Evolutionary conservation across 208 protist species (phyloP).

Genomic region (Trypanosoma rangeli): DNA sequence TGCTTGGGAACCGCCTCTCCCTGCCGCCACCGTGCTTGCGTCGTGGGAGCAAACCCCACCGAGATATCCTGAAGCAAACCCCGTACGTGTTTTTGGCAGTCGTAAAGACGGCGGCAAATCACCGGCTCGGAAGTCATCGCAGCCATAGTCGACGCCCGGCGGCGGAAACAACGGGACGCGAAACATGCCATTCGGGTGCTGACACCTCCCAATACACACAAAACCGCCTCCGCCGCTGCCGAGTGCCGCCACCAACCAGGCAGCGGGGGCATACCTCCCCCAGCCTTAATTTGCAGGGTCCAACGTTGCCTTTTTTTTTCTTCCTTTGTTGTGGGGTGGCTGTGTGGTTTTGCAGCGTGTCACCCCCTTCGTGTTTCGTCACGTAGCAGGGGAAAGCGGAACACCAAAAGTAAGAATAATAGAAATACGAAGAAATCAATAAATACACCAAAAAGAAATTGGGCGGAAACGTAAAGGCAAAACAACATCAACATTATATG

Average conservation of each 20-base stretch:
- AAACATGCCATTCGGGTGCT: background rate
- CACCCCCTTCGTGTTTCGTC: background rate
- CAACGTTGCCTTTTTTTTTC: background rate
- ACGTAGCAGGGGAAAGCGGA: background rate
- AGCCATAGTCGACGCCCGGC: background rate
- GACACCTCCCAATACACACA: background rate
- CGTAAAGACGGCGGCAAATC: constrained; percentile 17
- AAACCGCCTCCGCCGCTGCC: background rate
- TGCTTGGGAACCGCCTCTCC: too few species aligned
- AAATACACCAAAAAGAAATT: background rate
- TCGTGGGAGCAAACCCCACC: background rate
- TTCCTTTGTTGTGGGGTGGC: background rate
- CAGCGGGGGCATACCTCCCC: background rate
- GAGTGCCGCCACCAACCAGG: background rate
- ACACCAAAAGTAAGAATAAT: background rate
- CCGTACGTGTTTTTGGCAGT: constrained; percentile 11
- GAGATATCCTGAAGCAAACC: constrained; percentile 8
- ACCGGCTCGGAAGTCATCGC: background rate
- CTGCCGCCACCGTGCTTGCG: background rate
- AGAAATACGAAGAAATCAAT: background rate
- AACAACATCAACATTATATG: background rate
- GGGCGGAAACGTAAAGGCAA: background rate
- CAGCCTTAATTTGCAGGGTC: too few species aligned
- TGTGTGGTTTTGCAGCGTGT: background rate
- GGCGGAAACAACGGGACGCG: background rate